These are phyloP conservation scores for Escovopsis sp. DNA, from an alignment of 2,329 filamentous ascomycete genomes.

Conservation along the genomic window DNA sequence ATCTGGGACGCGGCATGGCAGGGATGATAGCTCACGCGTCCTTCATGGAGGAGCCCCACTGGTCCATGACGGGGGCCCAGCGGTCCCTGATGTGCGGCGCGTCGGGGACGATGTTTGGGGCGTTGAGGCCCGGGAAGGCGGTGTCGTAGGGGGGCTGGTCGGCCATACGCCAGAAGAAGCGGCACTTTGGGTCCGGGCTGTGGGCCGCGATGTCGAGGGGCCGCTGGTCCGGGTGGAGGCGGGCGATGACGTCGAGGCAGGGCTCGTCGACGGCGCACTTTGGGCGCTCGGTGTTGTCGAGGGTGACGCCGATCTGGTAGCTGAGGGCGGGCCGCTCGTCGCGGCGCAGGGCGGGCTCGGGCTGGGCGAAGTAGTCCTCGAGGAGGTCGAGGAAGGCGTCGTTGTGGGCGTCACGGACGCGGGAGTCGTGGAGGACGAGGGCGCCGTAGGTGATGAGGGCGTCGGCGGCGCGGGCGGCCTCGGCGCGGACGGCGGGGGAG, in stretches of 20 bases:
- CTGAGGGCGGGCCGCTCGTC: slow-evolving; percentile 44
- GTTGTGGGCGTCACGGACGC: slow-evolving; percentile 41
- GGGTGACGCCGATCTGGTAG: slow-evolving; percentile 47
- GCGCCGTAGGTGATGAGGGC: slow-evolving; percentile 47
- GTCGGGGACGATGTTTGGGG: slow-evolving; percentile 39
- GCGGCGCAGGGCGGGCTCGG: slow-evolving; percentile 26
- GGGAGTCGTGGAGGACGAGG: slow-evolving; percentile 44
- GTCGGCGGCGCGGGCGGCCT: slow-evolving; percentile 38
- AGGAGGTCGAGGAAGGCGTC: slow-evolving; percentile 43
- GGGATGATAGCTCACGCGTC: slow-evolving; percentile 25
- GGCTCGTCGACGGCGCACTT: slow-evolving; percentile 49
- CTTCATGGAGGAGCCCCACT: slow-evolving; percentile 47
- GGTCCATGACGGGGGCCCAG: slow-evolving; percentile 40
- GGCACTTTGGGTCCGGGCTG: slow-evolving; percentile 44
- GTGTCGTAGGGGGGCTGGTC: slow-evolving; percentile 39
- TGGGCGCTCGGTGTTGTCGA: slow-evolving; percentile 49
- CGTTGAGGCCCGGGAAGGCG: slow-evolving; percentile 39
- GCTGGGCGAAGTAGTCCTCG: slow-evolving; percentile 51
- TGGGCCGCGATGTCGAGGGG: slow-evolving; percentile 44
- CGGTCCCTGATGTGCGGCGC: slow-evolving; percentile 31
- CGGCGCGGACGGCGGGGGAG: slow-evolving; percentile 30
- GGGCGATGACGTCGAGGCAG: slow-evolving; percentile 40
- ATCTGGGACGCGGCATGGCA: no score
- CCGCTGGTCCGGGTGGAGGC: slow-evolving; percentile 38
- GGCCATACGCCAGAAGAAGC: slow-evolving; percentile 49